Percentiles rank a stretch among this genome's conserved stretches.
Conservation (phyloP, 176 grass and related monocot species). For the Eleusine coracana region DNA sequence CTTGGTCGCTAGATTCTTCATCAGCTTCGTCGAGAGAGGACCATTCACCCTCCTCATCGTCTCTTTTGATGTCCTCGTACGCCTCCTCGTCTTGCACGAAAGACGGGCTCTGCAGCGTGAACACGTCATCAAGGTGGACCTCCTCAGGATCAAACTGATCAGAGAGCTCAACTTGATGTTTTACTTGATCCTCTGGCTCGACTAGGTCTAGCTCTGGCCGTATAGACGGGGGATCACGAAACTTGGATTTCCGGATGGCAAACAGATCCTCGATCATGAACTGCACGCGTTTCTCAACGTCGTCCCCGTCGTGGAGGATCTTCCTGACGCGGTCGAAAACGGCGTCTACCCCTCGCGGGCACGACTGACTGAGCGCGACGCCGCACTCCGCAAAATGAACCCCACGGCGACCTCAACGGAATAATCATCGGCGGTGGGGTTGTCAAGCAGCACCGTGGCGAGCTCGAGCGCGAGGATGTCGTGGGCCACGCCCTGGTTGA, state of each 20-base stretch:
- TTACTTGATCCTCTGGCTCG: conserved; percentile 49
- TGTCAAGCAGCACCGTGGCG: not conserved
- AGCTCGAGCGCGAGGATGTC: not conserved
- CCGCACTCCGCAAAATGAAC: conserved; percentile 42
- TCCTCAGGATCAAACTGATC: conserved; percentile 30
- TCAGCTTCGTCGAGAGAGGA: no score
- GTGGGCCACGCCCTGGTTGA: no score
- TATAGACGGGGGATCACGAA: conserved; percentile 36
- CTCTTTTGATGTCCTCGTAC: no score
- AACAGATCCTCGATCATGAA: conserved; percentile 54
- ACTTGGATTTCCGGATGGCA: conserved; percentile 44
- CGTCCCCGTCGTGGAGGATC: conserved; percentile 41
- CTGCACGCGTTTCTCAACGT: conserved; percentile 37
- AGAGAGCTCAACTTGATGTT: conserved; percentile 33
- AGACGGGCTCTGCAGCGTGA: not conserved
- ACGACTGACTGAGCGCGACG: conserved; percentile 28
- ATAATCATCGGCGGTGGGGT: not conserved
- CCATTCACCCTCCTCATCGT: no score
- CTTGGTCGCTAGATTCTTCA: no score
- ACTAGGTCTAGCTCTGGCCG: conserved; percentile 51
- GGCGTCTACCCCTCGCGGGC: conserved; percentile 41
- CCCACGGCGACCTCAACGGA: conserved; percentile 40
- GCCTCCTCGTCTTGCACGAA: no score
- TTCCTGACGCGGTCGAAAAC: conserved; percentile 41
- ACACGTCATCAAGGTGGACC: conserved; percentile 49